Evolutionary conservation across 2,329 filamentous ascomycete genomes (phyloP).

Genomic region (Colletotrichum sp.): DNA sequence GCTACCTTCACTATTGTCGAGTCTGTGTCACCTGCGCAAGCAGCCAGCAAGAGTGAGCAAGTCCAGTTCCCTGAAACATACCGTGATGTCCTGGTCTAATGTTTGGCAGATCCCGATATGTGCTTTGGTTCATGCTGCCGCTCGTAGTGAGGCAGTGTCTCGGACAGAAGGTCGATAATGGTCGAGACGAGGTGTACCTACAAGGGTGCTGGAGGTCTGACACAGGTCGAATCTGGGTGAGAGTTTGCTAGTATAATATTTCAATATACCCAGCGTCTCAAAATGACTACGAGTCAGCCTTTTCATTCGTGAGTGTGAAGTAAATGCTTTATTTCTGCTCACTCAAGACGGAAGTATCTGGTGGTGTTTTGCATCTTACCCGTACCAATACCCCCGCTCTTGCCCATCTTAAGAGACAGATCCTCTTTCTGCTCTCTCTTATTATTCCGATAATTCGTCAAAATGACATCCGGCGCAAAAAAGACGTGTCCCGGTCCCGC

Average conservation of each 20-base stretch:
- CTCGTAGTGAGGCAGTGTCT: rapidly evolving
- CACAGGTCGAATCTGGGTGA: no score
- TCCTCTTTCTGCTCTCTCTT: rapidly evolving
- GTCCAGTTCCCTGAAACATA: background rate
- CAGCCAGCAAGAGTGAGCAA: background rate
- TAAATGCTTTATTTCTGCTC: background rate
- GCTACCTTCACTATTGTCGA: background rate
- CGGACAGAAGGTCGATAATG: background rate
- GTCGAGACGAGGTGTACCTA: background rate
- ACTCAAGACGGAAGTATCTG: rapidly evolving
- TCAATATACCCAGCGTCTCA: no score
- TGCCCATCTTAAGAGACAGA: rapidly evolving
- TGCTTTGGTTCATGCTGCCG: background rate
- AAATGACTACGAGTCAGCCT: no score
- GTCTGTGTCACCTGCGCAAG: background rate
- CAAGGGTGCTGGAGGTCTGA: no score
- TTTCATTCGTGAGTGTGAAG: no score
- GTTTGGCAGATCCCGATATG: background rate
- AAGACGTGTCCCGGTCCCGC: background rate
- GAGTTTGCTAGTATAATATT: no score
- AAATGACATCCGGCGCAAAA: background rate
- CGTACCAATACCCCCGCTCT: rapidly evolving
- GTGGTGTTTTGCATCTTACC: background rate
- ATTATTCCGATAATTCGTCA: background rate
- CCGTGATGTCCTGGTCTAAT: background rate